phyloP scores from a whole-genome alignment of 2,329 filamentous ascomycete species.

The Cytospora schulzeri region DNA sequence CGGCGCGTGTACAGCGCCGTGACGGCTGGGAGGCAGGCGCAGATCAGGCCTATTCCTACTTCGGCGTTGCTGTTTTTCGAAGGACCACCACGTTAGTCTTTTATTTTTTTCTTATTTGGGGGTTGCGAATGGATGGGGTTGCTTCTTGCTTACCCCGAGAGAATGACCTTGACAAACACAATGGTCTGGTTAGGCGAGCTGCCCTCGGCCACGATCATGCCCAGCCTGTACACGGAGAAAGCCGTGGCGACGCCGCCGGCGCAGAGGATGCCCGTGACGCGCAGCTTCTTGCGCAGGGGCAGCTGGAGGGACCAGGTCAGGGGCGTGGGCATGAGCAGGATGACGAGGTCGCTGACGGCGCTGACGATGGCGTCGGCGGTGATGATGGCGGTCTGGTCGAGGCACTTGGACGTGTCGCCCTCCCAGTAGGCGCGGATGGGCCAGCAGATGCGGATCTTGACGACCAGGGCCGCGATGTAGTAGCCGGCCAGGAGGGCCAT shows the following conservation, averaged over 20 bases:
- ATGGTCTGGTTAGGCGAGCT: conserved; percentile 34
- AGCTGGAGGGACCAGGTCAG: conserved; percentile 38
- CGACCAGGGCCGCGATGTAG: conserved; percentile 44
- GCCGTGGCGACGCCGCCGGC: conserved; percentile 38
- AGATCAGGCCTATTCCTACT: conserved; percentile 37
- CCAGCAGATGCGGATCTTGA: conserved; percentile 46
- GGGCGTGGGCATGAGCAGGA: conserved; percentile 18
- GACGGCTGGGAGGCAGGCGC: conserved; percentile 36
- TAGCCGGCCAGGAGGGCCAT: conserved; percentile 42
- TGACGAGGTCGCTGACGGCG: conserved; percentile 19
- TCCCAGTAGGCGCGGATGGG: conserved; percentile 47
- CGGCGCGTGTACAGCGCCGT: conserved; percentile 31
- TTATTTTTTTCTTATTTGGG: background rate
- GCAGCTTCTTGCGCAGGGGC: conserved; percentile 35
- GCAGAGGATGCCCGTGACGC: conserved; percentile 35
- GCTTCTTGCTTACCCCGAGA: conserved; percentile 30
- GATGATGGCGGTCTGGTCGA: conserved; percentile 40
- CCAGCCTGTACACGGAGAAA: conserved; percentile 36
- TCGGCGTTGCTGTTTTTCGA: conserved; percentile 35
- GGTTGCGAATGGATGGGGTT: background rate
- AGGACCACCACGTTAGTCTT: background rate
- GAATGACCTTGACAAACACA: conserved; percentile 34
- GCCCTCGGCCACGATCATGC: conserved; percentile 33
- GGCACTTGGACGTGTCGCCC: conserved; percentile 35
- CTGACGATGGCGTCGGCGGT: conserved; percentile 34